phyloP scores from a whole-genome alignment of 345 rosid species.

The Boechera divaricarpa region DNA sequence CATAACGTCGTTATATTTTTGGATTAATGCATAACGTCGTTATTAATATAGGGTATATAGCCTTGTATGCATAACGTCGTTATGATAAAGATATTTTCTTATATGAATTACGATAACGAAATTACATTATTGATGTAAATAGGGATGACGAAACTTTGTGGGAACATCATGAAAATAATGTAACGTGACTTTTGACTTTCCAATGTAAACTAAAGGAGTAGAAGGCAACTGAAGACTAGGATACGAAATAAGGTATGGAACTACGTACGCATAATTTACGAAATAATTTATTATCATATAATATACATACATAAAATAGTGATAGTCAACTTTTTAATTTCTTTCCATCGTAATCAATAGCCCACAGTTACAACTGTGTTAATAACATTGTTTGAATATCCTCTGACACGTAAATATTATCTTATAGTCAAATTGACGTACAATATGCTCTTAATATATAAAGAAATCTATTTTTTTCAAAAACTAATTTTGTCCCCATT shows the following conservation, averaged over 20 bases:
- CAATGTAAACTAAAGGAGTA: constrained; percentile 23
- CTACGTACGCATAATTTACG: constrained; percentile 31
- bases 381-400: constrained; percentile 31
- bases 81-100: not conserved
- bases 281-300: not conserved
- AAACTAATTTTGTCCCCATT: constrained; percentile 29
- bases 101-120: no score
- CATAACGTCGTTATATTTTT: no score
- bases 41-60: no score
- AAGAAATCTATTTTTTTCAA: not conserved
- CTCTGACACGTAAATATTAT: constrained; percentile 31
- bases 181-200: constrained; percentile 32
- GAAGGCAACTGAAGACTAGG: not conserved
- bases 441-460: constrained; percentile 13
- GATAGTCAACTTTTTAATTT: constrained; percentile 30
- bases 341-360: constrained; percentile 36
- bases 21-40: no score
- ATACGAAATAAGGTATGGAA: constrained; percentile 16
- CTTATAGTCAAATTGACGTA: constrained; percentile 36
- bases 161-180: constrained; percentile 29
- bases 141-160: constrained; percentile 10
- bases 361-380: constrained; percentile 23
- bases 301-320: not conserved
- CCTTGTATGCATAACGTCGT: not conserved
- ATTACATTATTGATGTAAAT: no score